Percentiles rank a stretch among this genome's conserved stretches.
These are phyloP conservation scores for Colletotrichum musae DNA, from an alignment of 2,329 filamentous ascomycete species.

Conservation along the genomic window DNA sequence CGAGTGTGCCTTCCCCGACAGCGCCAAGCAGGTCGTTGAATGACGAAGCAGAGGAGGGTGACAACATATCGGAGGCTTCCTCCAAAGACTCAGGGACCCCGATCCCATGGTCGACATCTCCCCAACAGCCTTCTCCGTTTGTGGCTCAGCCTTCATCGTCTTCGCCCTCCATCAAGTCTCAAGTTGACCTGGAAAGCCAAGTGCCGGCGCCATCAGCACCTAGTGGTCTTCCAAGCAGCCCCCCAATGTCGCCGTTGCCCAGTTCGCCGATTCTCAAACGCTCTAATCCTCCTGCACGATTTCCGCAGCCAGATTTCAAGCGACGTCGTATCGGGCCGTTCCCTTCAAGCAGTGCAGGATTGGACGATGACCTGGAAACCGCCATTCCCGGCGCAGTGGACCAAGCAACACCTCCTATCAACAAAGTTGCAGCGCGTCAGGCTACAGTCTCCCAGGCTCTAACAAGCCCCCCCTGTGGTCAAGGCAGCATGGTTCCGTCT, in stretches of 20 bases:
- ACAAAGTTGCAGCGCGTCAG: slow-evolving; percentile 22
- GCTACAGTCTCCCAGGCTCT: slow-evolving; percentile 16
- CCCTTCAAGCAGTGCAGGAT: slow-evolving; percentile 42
- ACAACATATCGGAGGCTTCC: slow-evolving; percentile 1
- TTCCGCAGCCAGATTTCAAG: slow-evolving; percentile 13
- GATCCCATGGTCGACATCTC: slow-evolving; percentile 46
- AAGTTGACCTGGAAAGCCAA: slow-evolving; percentile 20
- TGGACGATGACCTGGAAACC: slow-evolving; percentile 56
- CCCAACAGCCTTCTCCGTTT: slow-evolving; percentile 14
- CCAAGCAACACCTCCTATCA: slow-evolving; percentile 37
- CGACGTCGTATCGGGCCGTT: slow-evolving; percentile 24
- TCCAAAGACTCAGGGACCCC: slow-evolving; percentile 7
- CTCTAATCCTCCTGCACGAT: background rate
- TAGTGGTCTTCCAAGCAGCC: slow-evolving; percentile 29
- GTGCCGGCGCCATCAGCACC: slow-evolving; percentile 15
- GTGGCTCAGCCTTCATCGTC: slow-evolving; percentile 4
- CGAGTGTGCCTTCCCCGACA: slow-evolving; percentile 3
- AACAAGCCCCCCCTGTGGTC: slow-evolving; percentile 45
- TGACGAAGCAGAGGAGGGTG: background rate
- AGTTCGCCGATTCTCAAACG: slow-evolving; percentile 7
- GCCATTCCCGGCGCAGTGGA: slow-evolving; percentile 50
- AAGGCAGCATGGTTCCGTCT: slow-evolving; percentile 41
- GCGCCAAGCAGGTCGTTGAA: background rate
- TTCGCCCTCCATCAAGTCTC: slow-evolving; percentile 33
- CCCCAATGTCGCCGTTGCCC: slow-evolving; percentile 23